Evolutionary conservation across 1,284 basidiomycete genomes (phyloP).

Genomic region (Marasmius fiardii): DNA sequence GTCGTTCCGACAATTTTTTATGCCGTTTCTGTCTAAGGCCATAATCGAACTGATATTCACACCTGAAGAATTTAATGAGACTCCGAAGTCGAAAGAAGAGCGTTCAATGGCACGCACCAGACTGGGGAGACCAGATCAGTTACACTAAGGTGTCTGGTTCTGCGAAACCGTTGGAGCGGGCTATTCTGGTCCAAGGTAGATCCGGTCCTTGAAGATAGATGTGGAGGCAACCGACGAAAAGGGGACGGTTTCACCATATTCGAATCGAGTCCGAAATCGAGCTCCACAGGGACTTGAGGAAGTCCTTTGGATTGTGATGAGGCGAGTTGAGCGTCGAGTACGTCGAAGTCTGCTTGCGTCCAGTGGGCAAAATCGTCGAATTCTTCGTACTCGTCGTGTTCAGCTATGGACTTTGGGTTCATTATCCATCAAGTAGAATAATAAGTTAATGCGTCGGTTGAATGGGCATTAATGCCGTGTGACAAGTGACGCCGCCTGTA

Average conservation of each 20-base stretch:
- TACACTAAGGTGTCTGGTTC: constrained; percentile 40
- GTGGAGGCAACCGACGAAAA: neutral
- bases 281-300: constrained; percentile 12
- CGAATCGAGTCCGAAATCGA: neutral
- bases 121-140: constrained; percentile 46
- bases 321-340: neutral
- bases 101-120: constrained; percentile 40
- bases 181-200: constrained; percentile 13
- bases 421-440: too few species aligned
- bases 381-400: neutral
- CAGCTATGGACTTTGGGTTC: too few species aligned
- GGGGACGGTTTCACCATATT: neutral
- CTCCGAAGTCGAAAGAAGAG: neutral
- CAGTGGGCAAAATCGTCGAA: constrained; percentile 13
- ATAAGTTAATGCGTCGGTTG: too few species aligned
- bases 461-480: too few species aligned
- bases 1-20: constrained; percentile 51
- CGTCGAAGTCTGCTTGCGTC: neutral
- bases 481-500: too few species aligned
- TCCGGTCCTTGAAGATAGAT: neutral
- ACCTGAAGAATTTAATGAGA: constrained; percentile 39
- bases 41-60: constrained; percentile 78
- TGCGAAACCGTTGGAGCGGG: constrained; percentile 36
- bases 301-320: neutral
- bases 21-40: constrained; percentile 58